Base-by-base conservation (phyloP, 2,329 filamentous ascomycete species). In the Aschersonia sp. region DNA sequence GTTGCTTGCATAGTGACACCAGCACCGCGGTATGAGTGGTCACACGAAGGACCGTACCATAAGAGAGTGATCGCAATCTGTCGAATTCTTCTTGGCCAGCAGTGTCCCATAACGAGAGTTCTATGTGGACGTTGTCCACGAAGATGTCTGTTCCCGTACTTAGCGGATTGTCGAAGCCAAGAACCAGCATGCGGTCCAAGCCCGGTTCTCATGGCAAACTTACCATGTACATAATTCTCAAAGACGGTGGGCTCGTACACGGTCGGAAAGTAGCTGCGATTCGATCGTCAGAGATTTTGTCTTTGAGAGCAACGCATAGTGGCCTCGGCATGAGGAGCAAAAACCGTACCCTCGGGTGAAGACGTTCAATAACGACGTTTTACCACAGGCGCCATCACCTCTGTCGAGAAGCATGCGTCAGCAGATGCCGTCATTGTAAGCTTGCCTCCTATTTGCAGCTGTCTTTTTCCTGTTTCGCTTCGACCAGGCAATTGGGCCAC, bases 41-140 rank as follows among this genome's bases (percentile, higher is more conserved):
- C 5, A n/a, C 29, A 40, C n/a, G n/a, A 31, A 29, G 29, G 37
- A 35, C 40, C 51, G 8, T 62, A 74, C 89, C 92, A 67, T 98
- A 98, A 45, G 89, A 95, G 48, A 98, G 79, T 53, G 88, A 94
- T 60, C 92, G 85, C 66, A 98, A 71, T 47, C 92, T 82, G 68
- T 98, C 92, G 70, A 97, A 98, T 77, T 98, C 92, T 72, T 98
- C 92, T 69, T 98, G 92, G 30, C 92, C 92, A 40, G 92, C 92
- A 0, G 92, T 98, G 66, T 98, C 92, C 92, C 92, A 98, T 50
- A 98, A 76, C 50, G 90, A 95, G 48, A 98, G 76, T 66, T 98
- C 92, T 64, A 98, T 94, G 68, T 97, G 90, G 46, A 89, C 86
- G 62, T 84, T 89, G 64, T 98, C 92, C 63, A 98, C 92, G 66